Evolutionary conservation across 2,329 filamentous ascomycete genomes (phyloP).

Genomic region (Chalaropsis ovoidea): DNA sequence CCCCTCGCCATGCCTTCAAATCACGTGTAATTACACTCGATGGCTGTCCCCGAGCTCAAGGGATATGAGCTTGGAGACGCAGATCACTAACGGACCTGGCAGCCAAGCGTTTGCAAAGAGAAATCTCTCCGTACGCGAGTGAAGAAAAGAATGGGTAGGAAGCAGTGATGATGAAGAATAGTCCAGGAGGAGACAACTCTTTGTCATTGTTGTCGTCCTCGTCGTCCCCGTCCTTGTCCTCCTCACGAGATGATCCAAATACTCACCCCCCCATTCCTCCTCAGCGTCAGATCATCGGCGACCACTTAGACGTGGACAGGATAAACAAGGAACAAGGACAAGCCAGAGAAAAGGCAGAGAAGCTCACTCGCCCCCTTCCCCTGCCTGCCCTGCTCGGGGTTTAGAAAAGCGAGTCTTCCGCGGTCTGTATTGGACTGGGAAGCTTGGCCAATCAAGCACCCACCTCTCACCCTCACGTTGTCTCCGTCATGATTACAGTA

Average conservation of each 20-base stretch:
- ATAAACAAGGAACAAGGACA: not conserved
- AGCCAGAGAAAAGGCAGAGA: no score
- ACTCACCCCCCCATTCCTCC: not conserved
- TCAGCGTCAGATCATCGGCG: not conserved
- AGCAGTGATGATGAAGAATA: not conserved
- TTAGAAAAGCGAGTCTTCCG: no score
- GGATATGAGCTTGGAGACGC: not conserved
- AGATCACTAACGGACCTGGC: not conserved
- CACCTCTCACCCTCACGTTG: no score
- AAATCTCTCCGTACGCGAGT: slow-evolving; percentile 4
- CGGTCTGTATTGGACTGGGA: no score
- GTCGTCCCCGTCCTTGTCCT: not conserved
- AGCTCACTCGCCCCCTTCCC: no score
- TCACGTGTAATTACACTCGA: slow-evolving; percentile 6
- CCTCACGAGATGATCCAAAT: not conserved
- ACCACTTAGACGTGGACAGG: not conserved
- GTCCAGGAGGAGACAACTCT: slow-evolving; percentile 6
- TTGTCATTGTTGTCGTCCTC: not conserved
- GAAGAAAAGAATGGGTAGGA: slow-evolving; percentile 13
- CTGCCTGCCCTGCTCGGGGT: no score
- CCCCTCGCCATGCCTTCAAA: not conserved
- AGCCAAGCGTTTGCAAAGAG: not conserved
- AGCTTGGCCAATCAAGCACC: no score
- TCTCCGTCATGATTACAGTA: not conserved
- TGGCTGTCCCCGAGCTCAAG: not conserved